phyloP scores from a whole-genome alignment of 371 early-diverging fungal genomes.

The Mucor irregularis region DNA sequence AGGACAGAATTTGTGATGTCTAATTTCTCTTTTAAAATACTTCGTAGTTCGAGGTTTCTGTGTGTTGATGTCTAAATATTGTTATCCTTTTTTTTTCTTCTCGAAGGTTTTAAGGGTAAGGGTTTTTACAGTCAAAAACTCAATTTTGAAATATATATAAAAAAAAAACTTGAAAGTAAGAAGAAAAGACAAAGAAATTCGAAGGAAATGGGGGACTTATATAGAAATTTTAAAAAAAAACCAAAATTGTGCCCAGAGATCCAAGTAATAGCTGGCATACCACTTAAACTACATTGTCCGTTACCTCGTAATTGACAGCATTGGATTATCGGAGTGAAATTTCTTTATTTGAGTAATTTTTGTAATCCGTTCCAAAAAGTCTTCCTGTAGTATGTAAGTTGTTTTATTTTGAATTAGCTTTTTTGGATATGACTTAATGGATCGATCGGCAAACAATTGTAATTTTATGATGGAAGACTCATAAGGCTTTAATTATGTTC shows the following conservation, averaged over 20 bases:
- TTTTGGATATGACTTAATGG: background rate
- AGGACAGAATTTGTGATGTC: background rate
- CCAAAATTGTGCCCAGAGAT: too few relatives aligned
- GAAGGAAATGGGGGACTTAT: too few relatives aligned
- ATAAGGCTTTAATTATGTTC: background rate
- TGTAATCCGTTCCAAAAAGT: background rate
- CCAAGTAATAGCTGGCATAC: too few relatives aligned
- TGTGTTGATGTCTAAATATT: background rate
- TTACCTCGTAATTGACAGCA: background rate
- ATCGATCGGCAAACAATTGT: constrained; percentile 5
- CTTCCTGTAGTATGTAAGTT: background rate
- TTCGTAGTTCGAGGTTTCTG: background rate
- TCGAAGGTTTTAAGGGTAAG: too few relatives aligned
- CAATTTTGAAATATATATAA: too few relatives aligned
- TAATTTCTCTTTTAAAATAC: background rate
- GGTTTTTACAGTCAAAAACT: too few relatives aligned
- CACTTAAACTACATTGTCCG: too few relatives aligned
- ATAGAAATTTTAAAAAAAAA: too few relatives aligned
- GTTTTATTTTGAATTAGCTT: background rate
- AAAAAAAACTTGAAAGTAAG: too few relatives aligned
- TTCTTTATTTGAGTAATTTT: background rate
- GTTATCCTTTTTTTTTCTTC: background rate
- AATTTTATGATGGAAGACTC: background rate
- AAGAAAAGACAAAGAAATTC: too few relatives aligned
- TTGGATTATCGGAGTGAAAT: background rate